Evolutionary conservation across 1,139 yeast species (phyloP).

Genomic region (Pichia sp.): DNA sequence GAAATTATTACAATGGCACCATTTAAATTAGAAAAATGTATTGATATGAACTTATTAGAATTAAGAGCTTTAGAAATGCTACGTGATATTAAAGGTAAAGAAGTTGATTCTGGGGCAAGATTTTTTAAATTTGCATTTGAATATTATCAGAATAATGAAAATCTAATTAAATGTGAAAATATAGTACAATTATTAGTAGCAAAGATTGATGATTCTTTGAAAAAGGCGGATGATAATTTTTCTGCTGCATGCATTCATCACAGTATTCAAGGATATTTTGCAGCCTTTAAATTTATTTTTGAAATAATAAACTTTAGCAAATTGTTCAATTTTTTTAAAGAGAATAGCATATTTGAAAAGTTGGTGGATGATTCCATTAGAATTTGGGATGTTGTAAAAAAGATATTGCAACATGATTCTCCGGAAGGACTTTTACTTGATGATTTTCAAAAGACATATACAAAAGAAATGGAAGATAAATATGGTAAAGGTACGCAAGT

Average conservation of each 20-base stretch:
- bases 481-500: slow-evolving; percentile 55
- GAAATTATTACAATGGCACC: slow-evolving; percentile 47
- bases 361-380: slow-evolving; percentile 27
- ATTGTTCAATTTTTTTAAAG: slow-evolving; percentile 1
- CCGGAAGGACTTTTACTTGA: slow-evolving; percentile 57
- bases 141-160: slow-evolving; percentile 20
- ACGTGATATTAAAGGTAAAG: slow-evolving; percentile 56
- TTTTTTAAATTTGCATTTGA: slow-evolving; percentile 46
- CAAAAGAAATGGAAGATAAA: slow-evolving; percentile 31
- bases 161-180: slow-evolving; percentile 21
- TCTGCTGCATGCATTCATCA: slow-evolving; percentile 38
- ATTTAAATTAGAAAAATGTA: slow-evolving; percentile 25
- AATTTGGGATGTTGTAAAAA: slow-evolving; percentile 52
- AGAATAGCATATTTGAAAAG: slow-evolving; percentile 6
- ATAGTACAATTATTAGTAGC: slow-evolving; percentile 33
- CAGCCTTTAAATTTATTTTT: slow-evolving; percentile 48
- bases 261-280: slow-evolving; percentile 63
- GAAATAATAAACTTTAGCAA: slow-evolving; percentile 28
- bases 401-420: slow-evolving; percentile 58
- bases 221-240: slow-evolving; percentile 31
- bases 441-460: slow-evolving; percentile 34
- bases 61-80: slow-evolving; percentile 41
- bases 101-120: slow-evolving; percentile 79
- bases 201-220: slow-evolving; percentile 29
- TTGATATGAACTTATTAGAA: slow-evolving; percentile 30